Conservation (phyloP, 2,329 filamentous ascomycete genomes). For the Capronia coronata region DNA sequence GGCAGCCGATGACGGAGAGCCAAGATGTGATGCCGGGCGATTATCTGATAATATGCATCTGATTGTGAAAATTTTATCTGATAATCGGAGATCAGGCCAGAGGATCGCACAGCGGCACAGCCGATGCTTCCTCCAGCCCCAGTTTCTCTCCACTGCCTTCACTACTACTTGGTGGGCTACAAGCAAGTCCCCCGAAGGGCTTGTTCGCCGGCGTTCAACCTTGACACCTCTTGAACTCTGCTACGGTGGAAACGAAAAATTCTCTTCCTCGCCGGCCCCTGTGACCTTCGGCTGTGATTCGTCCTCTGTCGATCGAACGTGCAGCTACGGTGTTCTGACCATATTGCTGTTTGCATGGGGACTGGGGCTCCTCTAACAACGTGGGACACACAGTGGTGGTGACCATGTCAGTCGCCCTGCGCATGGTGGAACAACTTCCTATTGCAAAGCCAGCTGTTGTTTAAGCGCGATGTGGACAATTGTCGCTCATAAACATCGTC, state of each 20-base stretch:
- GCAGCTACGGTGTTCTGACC: not conserved
- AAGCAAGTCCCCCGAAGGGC: too few species aligned
- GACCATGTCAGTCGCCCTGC: not conserved
- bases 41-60: constrained; percentile 22
- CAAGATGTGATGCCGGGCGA: not conserved
- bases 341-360: not conserved
- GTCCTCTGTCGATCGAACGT: not conserved
- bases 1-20: constrained; percentile 19
- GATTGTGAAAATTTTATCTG: not conserved
- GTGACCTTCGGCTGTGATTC: not conserved
- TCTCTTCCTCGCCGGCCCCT: not conserved
- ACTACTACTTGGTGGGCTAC: too few species aligned
- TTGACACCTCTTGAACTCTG: too few species aligned
- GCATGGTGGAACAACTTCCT: not conserved
- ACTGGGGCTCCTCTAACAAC: not conserved
- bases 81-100: not conserved
- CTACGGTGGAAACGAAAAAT: not conserved
- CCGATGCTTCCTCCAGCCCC: not conserved
- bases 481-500: not conserved
- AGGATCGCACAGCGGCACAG: not conserved
- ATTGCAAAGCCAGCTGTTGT: not conserved
- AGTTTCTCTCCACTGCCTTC: too few species aligned
- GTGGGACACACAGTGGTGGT: not conserved
- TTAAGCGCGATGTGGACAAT: not conserved
- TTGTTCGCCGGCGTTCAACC: too few species aligned